Evolutionary conservation across 73 alveolate genomes (phyloP).

Genomic region (Paramecium octaurelia): DNA sequence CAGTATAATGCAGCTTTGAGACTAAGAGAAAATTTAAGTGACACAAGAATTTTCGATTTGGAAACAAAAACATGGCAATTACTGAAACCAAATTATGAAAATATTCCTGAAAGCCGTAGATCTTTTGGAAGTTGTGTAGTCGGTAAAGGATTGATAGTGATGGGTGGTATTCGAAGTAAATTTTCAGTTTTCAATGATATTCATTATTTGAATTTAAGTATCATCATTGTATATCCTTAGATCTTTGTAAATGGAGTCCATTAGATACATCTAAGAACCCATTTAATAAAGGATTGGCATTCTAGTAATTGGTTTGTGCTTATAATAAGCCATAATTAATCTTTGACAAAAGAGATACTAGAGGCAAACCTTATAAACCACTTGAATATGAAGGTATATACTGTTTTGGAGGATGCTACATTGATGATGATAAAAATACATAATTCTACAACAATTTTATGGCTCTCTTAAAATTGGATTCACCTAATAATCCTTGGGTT

Average conservation of each 20-base stretch:
- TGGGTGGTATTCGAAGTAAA: constrained; percentile 23
- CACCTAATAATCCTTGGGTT: neutral
- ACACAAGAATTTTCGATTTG: constrained; percentile 11
- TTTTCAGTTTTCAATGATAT: constrained; percentile 15
- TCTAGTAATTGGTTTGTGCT: neutral
- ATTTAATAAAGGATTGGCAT: neutral
- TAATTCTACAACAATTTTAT: neutral
- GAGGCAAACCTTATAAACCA: neutral
- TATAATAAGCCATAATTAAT: neutral
- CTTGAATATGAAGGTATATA: constrained; percentile 8
- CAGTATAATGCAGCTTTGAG: neutral
- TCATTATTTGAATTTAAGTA: constrained; percentile 18
- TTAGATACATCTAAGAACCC: neutral
- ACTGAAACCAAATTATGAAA: constrained; percentile 11
- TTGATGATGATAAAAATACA: neutral
- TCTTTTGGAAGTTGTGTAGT: constrained; percentile 43
- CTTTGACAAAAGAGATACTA: neutral
- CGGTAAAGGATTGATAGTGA: neutral
- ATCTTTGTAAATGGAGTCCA: neutral
- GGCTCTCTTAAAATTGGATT: neutral
- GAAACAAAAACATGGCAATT: neutral
- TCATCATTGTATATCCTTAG: neutral
- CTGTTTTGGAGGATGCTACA: constrained; percentile 50
- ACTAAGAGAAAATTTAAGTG: constrained; percentile 36
- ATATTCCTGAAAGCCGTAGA: constrained; percentile 30